Conservation (phyloP, 495 filamentous ascomycete species). For the Articulospora tetracladia region DNA sequence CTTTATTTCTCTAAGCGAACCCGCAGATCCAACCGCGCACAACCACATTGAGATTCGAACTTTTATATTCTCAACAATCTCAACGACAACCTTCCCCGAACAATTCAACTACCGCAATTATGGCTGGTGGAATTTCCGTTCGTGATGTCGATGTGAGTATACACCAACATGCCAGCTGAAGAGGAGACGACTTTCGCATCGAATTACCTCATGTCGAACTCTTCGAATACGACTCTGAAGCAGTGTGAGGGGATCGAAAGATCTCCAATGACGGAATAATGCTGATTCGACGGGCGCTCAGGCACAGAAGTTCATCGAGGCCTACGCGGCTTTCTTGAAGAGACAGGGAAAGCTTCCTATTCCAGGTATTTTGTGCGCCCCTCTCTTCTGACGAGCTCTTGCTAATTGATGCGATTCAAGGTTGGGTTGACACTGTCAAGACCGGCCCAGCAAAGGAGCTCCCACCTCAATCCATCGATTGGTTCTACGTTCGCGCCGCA, state of each 20-base stretch:
- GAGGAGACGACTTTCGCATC: neutral
- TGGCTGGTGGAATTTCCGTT: constrained; percentile 78
- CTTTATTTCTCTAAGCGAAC: neutral
- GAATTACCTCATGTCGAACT: constrained; percentile 21
- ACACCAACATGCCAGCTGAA: constrained; percentile 12
- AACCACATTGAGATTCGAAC: neutral
- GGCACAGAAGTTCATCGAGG: constrained; percentile 92
- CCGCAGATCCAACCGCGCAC: neutral
- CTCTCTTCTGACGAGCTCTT: neutral
- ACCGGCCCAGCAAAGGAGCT: constrained; percentile 94
- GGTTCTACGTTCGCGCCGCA: constrained; percentile 98
- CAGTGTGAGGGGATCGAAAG: constrained; percentile 55
- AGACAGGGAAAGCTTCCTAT: constrained; percentile 98
- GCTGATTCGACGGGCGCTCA: constrained; percentile 45
- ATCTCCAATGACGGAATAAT: constrained; percentile 58
- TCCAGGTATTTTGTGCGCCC: constrained; percentile 57
- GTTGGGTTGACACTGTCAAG: constrained; percentile 99
- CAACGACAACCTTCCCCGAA: neutral
- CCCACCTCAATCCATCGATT: constrained; percentile 93
- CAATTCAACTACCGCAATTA: constrained; percentile 51
- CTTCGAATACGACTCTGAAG: constrained; percentile 33
- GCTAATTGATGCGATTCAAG: constrained; percentile 37
- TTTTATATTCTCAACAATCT: neutral
- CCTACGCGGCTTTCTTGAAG: constrained; percentile 97
- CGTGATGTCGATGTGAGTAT: constrained; percentile 86